These are phyloP conservation scores for Magnolia kwangsiensis DNA, from an alignment of 164 flowering plant genomes.

Conservation along the genomic window DNA sequence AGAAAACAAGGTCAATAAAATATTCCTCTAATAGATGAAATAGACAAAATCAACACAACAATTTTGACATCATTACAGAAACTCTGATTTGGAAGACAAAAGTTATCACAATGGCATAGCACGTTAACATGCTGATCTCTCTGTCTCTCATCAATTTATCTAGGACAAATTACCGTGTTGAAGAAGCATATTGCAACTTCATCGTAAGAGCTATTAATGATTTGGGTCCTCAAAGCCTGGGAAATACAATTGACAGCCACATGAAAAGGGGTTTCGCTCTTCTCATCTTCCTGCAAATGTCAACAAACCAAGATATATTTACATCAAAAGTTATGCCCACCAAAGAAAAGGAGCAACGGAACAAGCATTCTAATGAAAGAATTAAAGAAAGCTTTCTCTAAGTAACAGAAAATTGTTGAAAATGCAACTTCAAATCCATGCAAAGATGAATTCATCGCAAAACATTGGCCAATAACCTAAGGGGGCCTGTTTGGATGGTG, in stretches of 20 bases:
- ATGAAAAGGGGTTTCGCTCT: conserved; percentile 59
- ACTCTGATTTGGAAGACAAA: neutral
- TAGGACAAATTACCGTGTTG: conserved; percentile 66
- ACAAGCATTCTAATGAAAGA: neutral
- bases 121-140: neutral
- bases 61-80: no score
- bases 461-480: neutral
- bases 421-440: neutral
- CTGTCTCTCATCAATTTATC: neutral
- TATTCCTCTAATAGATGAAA: neutral
- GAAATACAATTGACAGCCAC: conserved; percentile 63
- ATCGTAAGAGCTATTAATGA: conserved; percentile 72
- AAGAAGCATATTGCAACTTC: conserved; percentile 95
- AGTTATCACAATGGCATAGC: neutral
- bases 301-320: neutral
- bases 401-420: neutral
- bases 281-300: conserved; percentile 50
- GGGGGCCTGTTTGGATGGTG: neutral
- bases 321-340: neutral
- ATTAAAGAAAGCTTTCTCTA: neutral
- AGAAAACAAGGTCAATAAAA: neutral
- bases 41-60: no score
- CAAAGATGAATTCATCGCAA: neutral
- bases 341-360: neutral
- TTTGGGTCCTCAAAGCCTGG: conserved; percentile 68